phyloP scores from a whole-genome alignment of 257 asterid genomes.

The Fraxinus americana region DNA sequence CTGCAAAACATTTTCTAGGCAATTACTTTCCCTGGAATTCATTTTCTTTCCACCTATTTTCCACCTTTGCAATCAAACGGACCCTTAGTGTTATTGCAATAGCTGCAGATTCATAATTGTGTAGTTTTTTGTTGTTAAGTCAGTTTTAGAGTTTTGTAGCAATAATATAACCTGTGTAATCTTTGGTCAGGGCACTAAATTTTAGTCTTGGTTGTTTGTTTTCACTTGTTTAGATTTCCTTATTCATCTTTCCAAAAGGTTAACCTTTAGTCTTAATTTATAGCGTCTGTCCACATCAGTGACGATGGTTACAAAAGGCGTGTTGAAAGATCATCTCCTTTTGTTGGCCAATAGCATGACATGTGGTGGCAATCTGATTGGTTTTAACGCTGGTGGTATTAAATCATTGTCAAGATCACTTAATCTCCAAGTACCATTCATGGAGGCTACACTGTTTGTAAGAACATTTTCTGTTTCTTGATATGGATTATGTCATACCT shows the following conservation, averaged over 20 bases:
- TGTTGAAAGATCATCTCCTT: constrained; percentile 92
- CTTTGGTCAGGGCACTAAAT: constrained; percentile 19
- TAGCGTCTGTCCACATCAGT: constrained; percentile 95
- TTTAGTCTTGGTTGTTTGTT: constrained; percentile 6
- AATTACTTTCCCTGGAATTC: no score
- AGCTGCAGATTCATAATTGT: no score
- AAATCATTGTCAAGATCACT: constrained; percentile 79
- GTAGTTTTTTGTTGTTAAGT: background rate
- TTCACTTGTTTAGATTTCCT: background rate
- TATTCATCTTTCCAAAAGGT: background rate
- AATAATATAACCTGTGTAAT: background rate
- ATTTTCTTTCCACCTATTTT: no score
- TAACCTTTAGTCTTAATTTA: constrained; percentile 28
- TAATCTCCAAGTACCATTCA: constrained; percentile 84
- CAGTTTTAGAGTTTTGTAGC: constrained; percentile 1
- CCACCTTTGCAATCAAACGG: no score
- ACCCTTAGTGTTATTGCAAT: no score
- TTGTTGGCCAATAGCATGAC: constrained; percentile 95
- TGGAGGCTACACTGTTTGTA: constrained; percentile 89
- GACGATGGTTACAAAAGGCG: constrained; percentile 96
- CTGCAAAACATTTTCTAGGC: no score
- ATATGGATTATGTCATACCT: constrained; percentile 5
- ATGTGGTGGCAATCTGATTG: constrained; percentile 83
- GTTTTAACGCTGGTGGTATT: constrained; percentile 90
- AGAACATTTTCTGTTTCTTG: constrained; percentile 32